A percentile compares a stretch with the other conserved stretches of the same genome.
Conservation (phyloP, 352 stramenopile genomes). For the Halophytophthora polymorphica region DNA sequence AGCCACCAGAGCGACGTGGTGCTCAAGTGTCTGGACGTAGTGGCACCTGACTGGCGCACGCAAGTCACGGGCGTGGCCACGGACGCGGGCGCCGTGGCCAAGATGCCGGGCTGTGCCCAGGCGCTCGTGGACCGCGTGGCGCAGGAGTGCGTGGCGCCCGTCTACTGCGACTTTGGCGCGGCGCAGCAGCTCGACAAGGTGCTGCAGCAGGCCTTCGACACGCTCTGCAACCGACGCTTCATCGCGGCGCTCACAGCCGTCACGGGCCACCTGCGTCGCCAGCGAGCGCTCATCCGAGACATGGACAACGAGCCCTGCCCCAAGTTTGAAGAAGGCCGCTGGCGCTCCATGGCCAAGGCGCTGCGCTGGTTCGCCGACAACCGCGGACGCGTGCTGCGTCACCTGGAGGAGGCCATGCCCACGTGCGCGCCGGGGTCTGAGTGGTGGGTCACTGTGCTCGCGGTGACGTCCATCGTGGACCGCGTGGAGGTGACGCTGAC, state of each 20-base stretch:
- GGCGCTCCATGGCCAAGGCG: constrained; percentile 19
- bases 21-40: constrained; percentile 23
- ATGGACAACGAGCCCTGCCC: constrained; percentile 26
- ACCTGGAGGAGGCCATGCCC: constrained; percentile 13
- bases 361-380: constrained; percentile 20
- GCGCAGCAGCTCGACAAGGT: constrained; percentile 17
- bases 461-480: constrained; percentile 24
- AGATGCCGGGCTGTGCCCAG: constrained; percentile 15
- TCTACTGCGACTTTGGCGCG: constrained; percentile 19
- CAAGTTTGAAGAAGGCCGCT: constrained; percentile 22
- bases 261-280: constrained; percentile 19
- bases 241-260: constrained; percentile 14
- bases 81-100: constrained; percentile 3
- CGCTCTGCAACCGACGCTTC: constrained; percentile 21
- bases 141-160: constrained; percentile 10
- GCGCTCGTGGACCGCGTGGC: constrained; percentile 12
- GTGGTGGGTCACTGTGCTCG: constrained; percentile 28
- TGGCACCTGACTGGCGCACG: constrained; percentile 15
- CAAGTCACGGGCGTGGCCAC: constrained; percentile 21
- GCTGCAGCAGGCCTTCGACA: constrained; percentile 18
- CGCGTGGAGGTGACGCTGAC: constrained; percentile 15
- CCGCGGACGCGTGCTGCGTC: constrained; percentile 12
- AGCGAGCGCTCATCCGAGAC: constrained; percentile 16
- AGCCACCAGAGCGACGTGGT: constrained; percentile 15
- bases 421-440: constrained; percentile 17